Evolutionary conservation across 1,139 yeast species (phyloP).

Genomic region (Diutina scorzettiae): DNA sequence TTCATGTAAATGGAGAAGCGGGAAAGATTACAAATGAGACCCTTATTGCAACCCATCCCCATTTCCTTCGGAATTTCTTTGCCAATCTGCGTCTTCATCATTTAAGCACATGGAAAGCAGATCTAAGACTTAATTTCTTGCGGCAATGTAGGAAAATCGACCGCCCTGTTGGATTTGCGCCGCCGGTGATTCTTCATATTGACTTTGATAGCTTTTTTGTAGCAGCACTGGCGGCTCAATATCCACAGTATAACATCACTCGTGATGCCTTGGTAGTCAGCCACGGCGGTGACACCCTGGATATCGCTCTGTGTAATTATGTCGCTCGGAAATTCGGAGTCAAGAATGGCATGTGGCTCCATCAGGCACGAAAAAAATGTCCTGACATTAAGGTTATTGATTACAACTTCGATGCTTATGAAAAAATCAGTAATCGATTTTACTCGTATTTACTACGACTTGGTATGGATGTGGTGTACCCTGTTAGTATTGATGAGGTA

Average conservation of each 20-base stretch:
- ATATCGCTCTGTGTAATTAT: conserved; percentile 89
- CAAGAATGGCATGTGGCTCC: conserved; percentile 83
- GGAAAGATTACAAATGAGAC: conserved; percentile 10
- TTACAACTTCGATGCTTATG: conserved; percentile 70
- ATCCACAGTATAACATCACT: conserved; percentile 44
- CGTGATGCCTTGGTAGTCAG: conserved; percentile 71
- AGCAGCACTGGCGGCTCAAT: conserved; percentile 57
- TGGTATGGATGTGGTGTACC: conserved; percentile 51
- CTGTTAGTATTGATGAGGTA: conserved; percentile 89
- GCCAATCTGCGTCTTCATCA: conserved; percentile 80
- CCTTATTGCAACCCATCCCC: conserved; percentile 64
- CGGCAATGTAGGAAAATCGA: conserved; percentile 15
- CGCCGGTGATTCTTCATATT: conserved; percentile 48
- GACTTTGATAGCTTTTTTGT: conserved; percentile 96
- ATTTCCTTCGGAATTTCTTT: conserved; percentile 60
- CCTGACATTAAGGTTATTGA: conserved; percentile 52
- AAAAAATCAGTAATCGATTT: conserved; percentile 36
- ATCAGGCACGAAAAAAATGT: conserved; percentile 48
- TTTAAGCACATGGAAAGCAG: conserved; percentile 77
- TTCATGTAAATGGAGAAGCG: conserved; percentile 13
- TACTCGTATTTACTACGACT: conserved; percentile 38
- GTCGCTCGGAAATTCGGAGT: conserved; percentile 68
- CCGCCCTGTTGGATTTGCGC: conserved; percentile 6
- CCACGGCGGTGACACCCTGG: conserved; percentile 61
- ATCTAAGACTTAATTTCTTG: conserved; percentile 50